phyloP scores from a whole-genome alignment of 345 rosid species.

The thale cress (Arabidopsis thaliana) region TAIR10.1 NC_003070.9:6021001-6021500 shows the following conservation, averaged over 20 bases:
- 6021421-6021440: constrained; percentile 69
- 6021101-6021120: constrained; percentile 19
- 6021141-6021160: constrained; percentile 41
- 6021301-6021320: constrained; percentile 19
- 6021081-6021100: constrained; percentile 94
- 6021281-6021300: constrained; percentile 19
- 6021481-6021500: constrained; percentile 5
- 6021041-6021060: constrained; percentile 84
- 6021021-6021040: constrained; percentile 81
- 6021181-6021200: constrained; percentile 97
- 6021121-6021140: constrained; percentile 6
- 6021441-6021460: constrained; percentile 51
- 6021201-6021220: constrained; percentile 98
- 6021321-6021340: constrained; percentile 34
- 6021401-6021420: constrained; percentile 55
- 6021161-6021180: constrained; percentile 48
- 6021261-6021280: constrained; percentile 80
- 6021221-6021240: constrained; percentile 97
- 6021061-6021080: constrained; percentile 99
- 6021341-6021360: constrained; percentile 79
- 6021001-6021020: constrained; percentile 82
- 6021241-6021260: constrained; percentile 99
- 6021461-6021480: constrained; percentile 6
- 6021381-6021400: constrained; percentile 74
- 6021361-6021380: constrained; percentile 98